Base-by-base conservation (phyloP, 106 monocot genomes). In the Triglochin maritima region DNA sequence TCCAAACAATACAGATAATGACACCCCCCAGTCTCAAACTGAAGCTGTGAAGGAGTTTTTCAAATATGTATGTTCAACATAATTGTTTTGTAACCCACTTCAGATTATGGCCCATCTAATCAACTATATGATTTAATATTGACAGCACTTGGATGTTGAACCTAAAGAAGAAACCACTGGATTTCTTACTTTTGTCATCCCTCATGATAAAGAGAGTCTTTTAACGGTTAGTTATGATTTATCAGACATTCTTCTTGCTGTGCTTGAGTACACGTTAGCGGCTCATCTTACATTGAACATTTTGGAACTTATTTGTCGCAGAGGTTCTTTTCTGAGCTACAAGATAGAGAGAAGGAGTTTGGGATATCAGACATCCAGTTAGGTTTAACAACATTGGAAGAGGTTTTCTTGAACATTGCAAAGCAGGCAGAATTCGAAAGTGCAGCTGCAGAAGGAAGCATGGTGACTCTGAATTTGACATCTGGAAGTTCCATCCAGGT, bases 351-450 rank as follows among this genome's bases (percentile, higher is more conserved):
- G 50, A 65, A 50, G 44, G 94, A 95, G 61, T 73, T 95, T 62
- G 85, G 87, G 16, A 95, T 95, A n/a, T 74, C 90, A 63, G 90
- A 95, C 60, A 87, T 95, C 58, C 94, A 95, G 73, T 85, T 95
- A 8, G 90, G 94, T 69, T 79, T 93, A 9, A 84, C 93, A 3
- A 93, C 93, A 7, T 82, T 93, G 4, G 93, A 93, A 69, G 93
- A 93, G 64, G 93, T 93, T 7, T 93, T 93, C 68, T 44, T 93
- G 60, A 89, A 84, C 48, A 93, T 93, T 3, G 93, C 93, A 47
- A 93, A 86, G 68, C 81, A 86, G 65, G 89, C 89, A 59, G 93
- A 93, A 65, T 64, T 89, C 5, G 92, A 92, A 71, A 92, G 59
- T 71, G 68, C 84, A 17, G 63, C 82, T 57, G 73, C 76, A 6